These are phyloP conservation scores for Podospora fimiseda DNA, from an alignment of 495 filamentous ascomycete species.

Conservation along the genomic window DNA sequence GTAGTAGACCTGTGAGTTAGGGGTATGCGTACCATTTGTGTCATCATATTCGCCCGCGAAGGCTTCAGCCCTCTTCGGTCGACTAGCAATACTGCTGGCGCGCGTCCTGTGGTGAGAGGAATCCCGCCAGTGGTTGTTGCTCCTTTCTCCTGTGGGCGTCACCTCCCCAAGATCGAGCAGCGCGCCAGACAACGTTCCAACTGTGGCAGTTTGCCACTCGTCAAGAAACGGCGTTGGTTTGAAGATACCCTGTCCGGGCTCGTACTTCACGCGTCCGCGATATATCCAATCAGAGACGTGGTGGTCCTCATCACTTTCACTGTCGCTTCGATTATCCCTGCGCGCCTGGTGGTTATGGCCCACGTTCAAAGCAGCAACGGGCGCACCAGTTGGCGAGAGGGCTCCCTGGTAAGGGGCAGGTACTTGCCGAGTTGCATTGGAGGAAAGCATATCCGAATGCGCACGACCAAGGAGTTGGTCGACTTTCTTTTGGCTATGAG, in stretches of 20 bases:
- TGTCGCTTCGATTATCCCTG: constrained; percentile 12
- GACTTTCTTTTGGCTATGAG: constrained; percentile 23
- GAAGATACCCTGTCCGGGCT: constrained; percentile 39
- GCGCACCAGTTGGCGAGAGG: constrained; percentile 1
- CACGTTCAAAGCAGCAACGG: constrained; percentile 1
- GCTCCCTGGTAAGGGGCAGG: not conserved
- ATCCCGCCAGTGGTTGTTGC: constrained; percentile 50
- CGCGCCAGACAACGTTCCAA: constrained; percentile 43
- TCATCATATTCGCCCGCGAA: constrained; percentile 48
- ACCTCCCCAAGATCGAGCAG: constrained; percentile 44
- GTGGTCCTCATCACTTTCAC: constrained; percentile 20
- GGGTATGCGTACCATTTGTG: constrained; percentile 36
- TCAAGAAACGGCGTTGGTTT: constrained; percentile 43
- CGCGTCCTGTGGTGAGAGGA: constrained; percentile 31
- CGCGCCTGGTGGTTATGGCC: not conserved
- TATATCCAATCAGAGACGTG: constrained; percentile 41
- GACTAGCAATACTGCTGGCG: constrained; percentile 30
- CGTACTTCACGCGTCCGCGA: constrained; percentile 34
- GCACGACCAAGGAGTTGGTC: constrained; percentile 23
- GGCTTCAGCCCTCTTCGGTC: constrained; percentile 37
- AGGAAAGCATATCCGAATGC: constrained; percentile 4
- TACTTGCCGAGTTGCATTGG: constrained; percentile 3
- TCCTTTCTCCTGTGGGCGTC: constrained; percentile 29
- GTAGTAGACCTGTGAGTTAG: not conserved
- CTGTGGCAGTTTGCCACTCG: constrained; percentile 53